Conservation (phyloP, 805 yeast genomes). For the Candida chilensis region DNA sequence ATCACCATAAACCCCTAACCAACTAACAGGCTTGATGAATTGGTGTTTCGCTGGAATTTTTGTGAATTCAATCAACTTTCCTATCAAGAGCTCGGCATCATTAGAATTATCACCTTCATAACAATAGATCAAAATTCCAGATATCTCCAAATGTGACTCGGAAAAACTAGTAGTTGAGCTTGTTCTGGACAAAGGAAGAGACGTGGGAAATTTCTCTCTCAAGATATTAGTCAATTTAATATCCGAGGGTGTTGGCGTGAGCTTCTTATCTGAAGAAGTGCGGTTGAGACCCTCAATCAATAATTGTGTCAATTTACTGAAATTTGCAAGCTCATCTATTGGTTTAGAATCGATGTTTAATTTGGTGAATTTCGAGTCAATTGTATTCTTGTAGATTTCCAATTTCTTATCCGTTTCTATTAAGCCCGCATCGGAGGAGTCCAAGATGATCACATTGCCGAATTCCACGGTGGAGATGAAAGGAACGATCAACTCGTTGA, state of each 20-base stretch:
- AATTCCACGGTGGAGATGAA: constrained; percentile 33
- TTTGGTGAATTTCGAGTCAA: not conserved
- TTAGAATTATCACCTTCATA: constrained; percentile 85
- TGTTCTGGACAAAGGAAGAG: constrained; percentile 6
- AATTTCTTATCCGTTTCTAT: constrained; percentile 10
- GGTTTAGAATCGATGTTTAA: not conserved
- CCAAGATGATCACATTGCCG: constrained; percentile 43
- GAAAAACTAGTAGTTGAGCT: constrained; percentile 1
- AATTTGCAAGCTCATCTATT: no score
- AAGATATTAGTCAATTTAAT: constrained; percentile 3
- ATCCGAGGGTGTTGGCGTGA: constrained; percentile 3
- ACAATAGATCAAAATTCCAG: constrained; percentile 49
- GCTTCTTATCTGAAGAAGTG: no score
- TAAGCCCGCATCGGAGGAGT: constrained; percentile 65
- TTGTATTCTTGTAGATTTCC: not conserved
- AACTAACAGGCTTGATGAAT: constrained; percentile 60
- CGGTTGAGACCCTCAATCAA: no score
- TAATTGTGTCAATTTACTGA: no score
- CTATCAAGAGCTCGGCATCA: constrained; percentile 55
- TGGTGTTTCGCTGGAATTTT: constrained; percentile 7
- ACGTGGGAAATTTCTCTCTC: constrained; percentile 5
- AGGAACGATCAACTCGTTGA: constrained; percentile 39
- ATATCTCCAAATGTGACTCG: constrained; percentile 3
- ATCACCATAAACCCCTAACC: constrained; percentile 82
- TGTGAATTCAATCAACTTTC: constrained; percentile 17